Conservation (phyloP, 1,139 yeast genomes). For the Sugiyamaella grinbergsii region DNA sequence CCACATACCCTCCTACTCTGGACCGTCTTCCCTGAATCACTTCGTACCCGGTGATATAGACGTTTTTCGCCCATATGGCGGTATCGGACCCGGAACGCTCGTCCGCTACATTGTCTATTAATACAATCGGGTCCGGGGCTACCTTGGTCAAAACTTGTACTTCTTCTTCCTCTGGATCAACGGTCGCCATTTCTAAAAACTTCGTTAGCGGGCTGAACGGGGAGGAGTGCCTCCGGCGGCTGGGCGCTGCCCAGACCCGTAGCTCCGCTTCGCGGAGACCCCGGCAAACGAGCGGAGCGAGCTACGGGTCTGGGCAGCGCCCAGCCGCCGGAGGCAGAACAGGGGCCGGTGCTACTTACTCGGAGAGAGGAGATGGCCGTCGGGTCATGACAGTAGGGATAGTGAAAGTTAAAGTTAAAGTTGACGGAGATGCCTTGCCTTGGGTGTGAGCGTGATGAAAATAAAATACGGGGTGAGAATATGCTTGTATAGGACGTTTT, state of each 20-base stretch:
- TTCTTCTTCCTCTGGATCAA: constrained; percentile 3
- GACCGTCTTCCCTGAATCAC: constrained; percentile 21
- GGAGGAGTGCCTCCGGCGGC: constrained; percentile 5
- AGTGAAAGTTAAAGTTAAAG: no score
- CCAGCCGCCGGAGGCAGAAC: constrained; percentile 3
- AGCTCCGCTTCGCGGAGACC: constrained; percentile 5
- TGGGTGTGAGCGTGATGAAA: no score
- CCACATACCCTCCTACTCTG: constrained; percentile 44
- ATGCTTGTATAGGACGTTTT: no score
- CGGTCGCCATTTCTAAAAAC: constrained; percentile 1
- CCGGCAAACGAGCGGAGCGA: not conserved
- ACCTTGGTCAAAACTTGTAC: constrained; percentile 1
- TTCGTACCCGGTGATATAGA: constrained; percentile 20
- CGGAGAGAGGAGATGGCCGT: not conserved
- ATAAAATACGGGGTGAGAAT: no score
- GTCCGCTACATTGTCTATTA: constrained; percentile 6
- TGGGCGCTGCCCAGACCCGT: constrained; percentile 10
- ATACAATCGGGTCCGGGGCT: constrained; percentile 16
- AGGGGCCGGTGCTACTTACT: not conserved
- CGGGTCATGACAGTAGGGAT: not conserved
- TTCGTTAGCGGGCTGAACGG: not conserved
- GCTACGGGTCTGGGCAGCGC: constrained; percentile 2
- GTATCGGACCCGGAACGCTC: not conserved
- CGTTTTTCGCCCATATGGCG: constrained; percentile 20
- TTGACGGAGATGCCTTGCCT: no score